Evolutionary conservation across 208 protist genomes (phyloP).

Genomic region (Leishmania major): DNA sequence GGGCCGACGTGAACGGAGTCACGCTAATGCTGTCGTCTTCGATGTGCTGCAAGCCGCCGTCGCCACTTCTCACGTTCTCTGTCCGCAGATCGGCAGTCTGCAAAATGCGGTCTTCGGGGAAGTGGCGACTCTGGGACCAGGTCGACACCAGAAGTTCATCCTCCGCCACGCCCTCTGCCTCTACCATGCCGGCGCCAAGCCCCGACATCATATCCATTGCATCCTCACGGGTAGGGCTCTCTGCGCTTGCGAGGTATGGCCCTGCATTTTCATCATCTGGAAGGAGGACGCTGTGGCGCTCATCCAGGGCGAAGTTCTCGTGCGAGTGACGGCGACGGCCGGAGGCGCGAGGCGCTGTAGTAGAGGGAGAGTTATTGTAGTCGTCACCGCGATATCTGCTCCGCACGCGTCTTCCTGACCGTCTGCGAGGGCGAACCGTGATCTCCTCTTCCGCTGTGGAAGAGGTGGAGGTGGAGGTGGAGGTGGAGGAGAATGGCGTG

Average conservation of each 20-base stretch:
- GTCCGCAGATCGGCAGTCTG: constrained; percentile 4
- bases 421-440: not conserved
- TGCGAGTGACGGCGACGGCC: not conserved
- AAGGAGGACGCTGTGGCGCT: not conserved
- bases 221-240: not conserved
- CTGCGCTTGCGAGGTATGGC: not conserved
- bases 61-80: not conserved
- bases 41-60: not conserved
- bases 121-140: constrained; percentile 8
- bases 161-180: not conserved
- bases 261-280: not conserved
- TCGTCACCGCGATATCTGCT: not conserved
- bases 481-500: not conserved
- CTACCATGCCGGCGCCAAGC: not conserved
- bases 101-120: constrained; percentile 12
- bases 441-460: not conserved
- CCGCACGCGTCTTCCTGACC: not conserved
- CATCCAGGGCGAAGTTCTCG: not conserved
- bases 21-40: not conserved
- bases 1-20: not conserved
- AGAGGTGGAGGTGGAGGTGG: not conserved
- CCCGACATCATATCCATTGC: not conserved
- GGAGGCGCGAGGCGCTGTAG: not conserved
- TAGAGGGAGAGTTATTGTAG: not conserved
- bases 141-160: constrained; percentile 9